Conservation (phyloP, 1,284 basidiomycete species). For the Irpex rosettiformis region DNA sequence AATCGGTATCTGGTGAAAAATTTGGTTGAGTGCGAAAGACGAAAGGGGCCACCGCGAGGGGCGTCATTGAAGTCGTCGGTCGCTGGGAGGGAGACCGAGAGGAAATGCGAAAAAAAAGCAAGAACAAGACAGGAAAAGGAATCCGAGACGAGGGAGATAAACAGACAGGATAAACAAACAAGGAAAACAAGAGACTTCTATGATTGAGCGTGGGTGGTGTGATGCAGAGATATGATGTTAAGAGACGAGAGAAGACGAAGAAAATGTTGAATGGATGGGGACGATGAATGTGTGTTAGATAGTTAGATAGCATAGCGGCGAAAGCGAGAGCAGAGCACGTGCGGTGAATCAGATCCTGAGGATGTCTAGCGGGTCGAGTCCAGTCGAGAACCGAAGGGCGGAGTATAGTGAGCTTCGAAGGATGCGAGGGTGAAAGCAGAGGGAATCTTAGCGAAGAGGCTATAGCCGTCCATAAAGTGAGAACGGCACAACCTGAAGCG, state of each 20-base stretch:
- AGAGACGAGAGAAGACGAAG: not conserved
- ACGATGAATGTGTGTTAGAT: not conserved
- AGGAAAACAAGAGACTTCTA: not conserved
- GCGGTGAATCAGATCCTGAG: not conserved
- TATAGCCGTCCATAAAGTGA: not conserved
- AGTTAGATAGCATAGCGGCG: not conserved
- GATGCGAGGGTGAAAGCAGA: not conserved
- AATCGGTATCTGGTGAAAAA: not conserved
- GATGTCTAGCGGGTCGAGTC: not conserved
- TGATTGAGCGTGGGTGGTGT: slow-evolving; percentile 2
- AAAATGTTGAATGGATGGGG: not conserved
- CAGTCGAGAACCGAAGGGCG: not conserved
- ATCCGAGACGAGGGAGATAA: not conserved
- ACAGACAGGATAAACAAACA: not conserved
- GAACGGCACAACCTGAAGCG: not conserved
- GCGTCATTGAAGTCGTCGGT: not conserved
- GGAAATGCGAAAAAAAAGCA: not conserved
- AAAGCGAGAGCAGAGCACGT: not conserved
- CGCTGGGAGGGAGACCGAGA: not conserved
- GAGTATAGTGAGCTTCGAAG: not conserved
- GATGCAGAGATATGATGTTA: not conserved
- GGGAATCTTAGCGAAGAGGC: not conserved
- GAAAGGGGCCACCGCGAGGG: not conserved
- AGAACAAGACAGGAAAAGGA: not conserved
- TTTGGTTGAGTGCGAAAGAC: not conserved